Base-by-base conservation (phyloP, 306 rosid species). In the Vigna unguiculata region DNA sequence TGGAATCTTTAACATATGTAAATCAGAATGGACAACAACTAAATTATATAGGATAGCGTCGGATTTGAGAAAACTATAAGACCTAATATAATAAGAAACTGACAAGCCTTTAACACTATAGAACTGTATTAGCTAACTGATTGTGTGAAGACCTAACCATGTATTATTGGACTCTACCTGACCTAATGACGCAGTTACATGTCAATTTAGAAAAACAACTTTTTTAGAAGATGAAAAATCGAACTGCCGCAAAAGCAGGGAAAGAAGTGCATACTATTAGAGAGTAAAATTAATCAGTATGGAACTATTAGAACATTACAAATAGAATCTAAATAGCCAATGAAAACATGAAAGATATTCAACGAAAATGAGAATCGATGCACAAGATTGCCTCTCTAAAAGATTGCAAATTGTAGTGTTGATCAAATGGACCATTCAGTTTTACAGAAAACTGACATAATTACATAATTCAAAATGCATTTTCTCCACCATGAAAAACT, bases 321-420 rank as follows among this genome's bases (percentile, higher is more conserved):
- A 53, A 15, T 22, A 72, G 38, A 41, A 46, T 58, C 46, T 25
- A 74, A 62, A 43, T 48, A 30, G 48, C 16, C 69, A 60, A 7
- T 30, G 17, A n/a, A 48, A 43, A 55, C 45, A 25, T 43, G 58
- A 45, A 43, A 58, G 30, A 11, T 24, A 43, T 73, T 58, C 54
- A 40, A 28, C 30, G 47, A 6, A 74, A 32, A 61, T 45, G 62
- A 60, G 48, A 59, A 7, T 51, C 47, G 59, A 59, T 0, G 21
- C 46, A 60, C 14, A 74, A 45, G n/a, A 74, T 74, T 60, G 32
- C 59, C 47, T 12, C 13, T 25, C 15, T 58, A 6, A 43, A 58
- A 59, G 9, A 59, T 59, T 59, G 43, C 32, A 74, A 59, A 74
- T 45, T 59, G 78, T 65, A 74, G 70, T 57, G 17, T 72, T 8